A percentile compares a stretch with the other conserved stretches of the same genome.
Conservation (phyloP, 306 rosid genomes). For the Cucurbita pepo region DNA sequence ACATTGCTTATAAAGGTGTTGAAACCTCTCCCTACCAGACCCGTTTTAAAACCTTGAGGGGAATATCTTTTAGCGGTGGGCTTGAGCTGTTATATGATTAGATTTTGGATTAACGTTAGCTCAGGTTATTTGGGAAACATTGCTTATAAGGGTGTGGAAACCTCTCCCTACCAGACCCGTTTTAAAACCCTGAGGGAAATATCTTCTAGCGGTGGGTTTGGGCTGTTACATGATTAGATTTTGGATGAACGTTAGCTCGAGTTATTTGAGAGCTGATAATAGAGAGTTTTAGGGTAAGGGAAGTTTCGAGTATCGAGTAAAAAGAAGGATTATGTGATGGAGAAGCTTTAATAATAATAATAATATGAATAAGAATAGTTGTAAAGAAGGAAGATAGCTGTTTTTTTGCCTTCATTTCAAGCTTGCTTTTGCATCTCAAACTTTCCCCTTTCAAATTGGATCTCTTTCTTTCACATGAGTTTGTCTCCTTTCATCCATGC, state of each 20-base stretch:
- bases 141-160: too few species aligned
- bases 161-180: too few species aligned
- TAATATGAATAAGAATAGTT: not conserved
- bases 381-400: constrained; percentile 1
- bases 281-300: not conserved
- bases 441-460: not conserved
- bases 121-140: too few species aligned
- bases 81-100: too few species aligned
- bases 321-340: not conserved
- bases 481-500: not conserved
- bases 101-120: too few species aligned
- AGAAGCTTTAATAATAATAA: not conserved
- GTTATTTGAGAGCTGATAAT: not conserved
- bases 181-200: too few species aligned
- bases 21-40: too few species aligned
- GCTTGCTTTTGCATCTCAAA: not conserved
- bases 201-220: too few species aligned
- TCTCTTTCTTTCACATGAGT: constrained; percentile 2
- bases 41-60: too few species aligned
- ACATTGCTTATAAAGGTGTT: too few species aligned
- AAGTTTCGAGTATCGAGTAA: not conserved
- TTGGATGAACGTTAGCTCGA: not conserved
- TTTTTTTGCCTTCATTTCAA: constrained; percentile 2
- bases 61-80: too few species aligned
- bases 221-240: too few species aligned